Evolutionary conservation across 1,284 basidiomycete species (phyloP).

Genomic region (Fomitopsis betulina): DNA sequence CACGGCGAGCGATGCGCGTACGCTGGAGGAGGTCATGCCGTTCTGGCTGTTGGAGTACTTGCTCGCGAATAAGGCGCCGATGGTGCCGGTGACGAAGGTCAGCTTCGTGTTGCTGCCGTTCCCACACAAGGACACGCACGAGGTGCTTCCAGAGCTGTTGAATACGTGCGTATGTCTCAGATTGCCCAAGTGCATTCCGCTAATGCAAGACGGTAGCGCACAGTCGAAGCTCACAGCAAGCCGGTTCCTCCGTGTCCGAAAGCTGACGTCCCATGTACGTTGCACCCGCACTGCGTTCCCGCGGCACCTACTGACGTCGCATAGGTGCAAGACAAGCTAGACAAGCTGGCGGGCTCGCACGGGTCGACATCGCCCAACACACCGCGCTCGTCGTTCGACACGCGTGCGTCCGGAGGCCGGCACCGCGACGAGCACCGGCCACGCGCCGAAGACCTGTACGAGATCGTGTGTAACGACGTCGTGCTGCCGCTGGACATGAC

Average conservation of each 20-base stretch:
- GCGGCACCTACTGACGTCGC: background rate
- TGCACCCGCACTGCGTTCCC: background rate
- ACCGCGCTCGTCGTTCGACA: slow-evolving; percentile 43
- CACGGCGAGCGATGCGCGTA: slow-evolving; percentile 58
- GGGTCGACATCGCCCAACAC: slow-evolving; percentile 32
- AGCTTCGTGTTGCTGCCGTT: slow-evolving; percentile 88
- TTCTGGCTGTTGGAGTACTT: slow-evolving; percentile 89
- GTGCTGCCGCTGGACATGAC: slow-evolving; percentile 84
- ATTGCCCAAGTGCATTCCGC: background rate
- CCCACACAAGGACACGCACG: slow-evolving; percentile 49
- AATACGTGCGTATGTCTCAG: slow-evolving; percentile 52
- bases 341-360: slow-evolving; percentile 40
- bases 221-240: slow-evolving; percentile 89
- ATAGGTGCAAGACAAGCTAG: slow-evolving; percentile 85
- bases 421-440: slow-evolving; percentile 17
- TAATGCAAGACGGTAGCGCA: slow-evolving; percentile 35
- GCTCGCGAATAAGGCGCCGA: slow-evolving; percentile 59
- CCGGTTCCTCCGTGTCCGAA: slow-evolving; percentile 79
- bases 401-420: slow-evolving; percentile 15
- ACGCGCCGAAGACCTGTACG: slow-evolving; percentile 73
- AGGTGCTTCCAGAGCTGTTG: slow-evolving; percentile 68
- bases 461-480: slow-evolving; percentile 84
- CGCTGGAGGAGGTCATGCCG: slow-evolving; percentile 78
- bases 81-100: slow-evolving; percentile 59
- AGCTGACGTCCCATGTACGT: slow-evolving; percentile 79